Percentiles rank a stretch among this genome's conserved stretches.
These are phyloP conservation scores for Mrakia blollopis DNA, from an alignment of 768 basidiomycete species.

Conservation along the genomic window DNA sequence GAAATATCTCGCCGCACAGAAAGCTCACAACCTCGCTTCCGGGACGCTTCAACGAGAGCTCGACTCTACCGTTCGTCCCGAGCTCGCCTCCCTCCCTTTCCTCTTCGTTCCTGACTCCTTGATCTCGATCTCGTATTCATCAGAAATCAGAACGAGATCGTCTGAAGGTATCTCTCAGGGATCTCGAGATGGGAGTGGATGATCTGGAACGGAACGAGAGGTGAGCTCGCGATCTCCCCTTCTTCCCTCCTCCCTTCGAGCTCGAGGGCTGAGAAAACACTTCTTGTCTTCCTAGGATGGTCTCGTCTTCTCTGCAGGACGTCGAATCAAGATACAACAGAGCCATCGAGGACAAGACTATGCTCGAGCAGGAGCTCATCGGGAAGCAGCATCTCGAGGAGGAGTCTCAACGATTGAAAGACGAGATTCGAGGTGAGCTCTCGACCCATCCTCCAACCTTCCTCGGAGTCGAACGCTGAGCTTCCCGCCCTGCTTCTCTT, in stretches of 20 bases:
- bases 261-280: background rate
- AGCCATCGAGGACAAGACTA: slow-evolving; percentile 91
- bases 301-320: slow-evolving; percentile 45
- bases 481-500: background rate
- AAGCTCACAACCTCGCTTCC: slow-evolving; percentile 74
- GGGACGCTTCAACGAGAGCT: slow-evolving; percentile 87
- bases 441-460: background rate
- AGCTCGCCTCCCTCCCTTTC: background rate
- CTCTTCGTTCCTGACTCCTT: background rate
- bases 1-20: slow-evolving; percentile 45
- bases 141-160: slow-evolving; percentile 58
- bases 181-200: slow-evolving; percentile 53
- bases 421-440: slow-evolving; percentile 78
- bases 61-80: slow-evolving; percentile 68
- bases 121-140: background rate
- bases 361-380: slow-evolving; percentile 90
- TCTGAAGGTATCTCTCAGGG: slow-evolving; percentile 41
- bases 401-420: slow-evolving; percentile 80
- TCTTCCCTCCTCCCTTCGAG: background rate
- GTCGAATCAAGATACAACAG: slow-evolving; percentile 82
- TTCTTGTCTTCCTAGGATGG: slow-evolving; percentile 12
- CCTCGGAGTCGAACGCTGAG: background rate
- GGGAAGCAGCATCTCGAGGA: slow-evolving; percentile 87
- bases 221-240: slow-evolving; percentile 35
- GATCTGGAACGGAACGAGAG: slow-evolving; percentile 93